Conservation (phyloP, 2,329 filamentous ascomycete species). For the Didymella glomerata region DNA sequence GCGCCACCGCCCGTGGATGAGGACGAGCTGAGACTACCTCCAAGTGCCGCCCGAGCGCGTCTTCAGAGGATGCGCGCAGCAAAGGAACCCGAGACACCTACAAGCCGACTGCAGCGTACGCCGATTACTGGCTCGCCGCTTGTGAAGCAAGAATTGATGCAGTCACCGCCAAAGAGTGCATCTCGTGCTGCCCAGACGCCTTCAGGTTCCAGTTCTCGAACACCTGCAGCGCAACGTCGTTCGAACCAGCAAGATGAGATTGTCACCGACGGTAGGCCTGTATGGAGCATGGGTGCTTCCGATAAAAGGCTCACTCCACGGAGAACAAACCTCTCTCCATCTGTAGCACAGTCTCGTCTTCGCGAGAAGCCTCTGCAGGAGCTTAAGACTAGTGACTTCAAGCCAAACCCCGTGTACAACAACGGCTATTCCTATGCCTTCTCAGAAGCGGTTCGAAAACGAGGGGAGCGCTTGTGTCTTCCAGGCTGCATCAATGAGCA, state of each 20-base stretch:
- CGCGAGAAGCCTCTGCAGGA: conserved; percentile 66
- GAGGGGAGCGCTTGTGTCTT: conserved; percentile 72
- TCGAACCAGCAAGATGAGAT: conserved; percentile 18
- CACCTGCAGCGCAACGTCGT: conserved; percentile 8
- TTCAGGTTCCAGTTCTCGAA: conserved; percentile 9
- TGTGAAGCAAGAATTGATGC: conserved; percentile 28
- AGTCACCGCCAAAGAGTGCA: conserved; percentile 22
- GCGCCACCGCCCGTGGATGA: conserved; percentile 27
- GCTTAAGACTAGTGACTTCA: conserved; percentile 77
- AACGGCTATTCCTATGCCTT: conserved; percentile 77
- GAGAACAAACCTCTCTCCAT: conserved; percentile 12
- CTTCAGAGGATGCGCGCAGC: conserved; percentile 31
- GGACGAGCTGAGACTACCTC: conserved; percentile 27
- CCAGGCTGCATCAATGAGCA: conserved; percentile 76
- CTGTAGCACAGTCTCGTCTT: conserved; percentile 28
- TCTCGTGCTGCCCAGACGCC: conserved; percentile 18
- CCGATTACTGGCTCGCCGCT: conserved; percentile 23
- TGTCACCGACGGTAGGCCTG: conserved; percentile 28
- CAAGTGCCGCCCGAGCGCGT: conserved; percentile 36
- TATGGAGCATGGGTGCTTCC: conserved; percentile 35
- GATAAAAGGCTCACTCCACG: conserved; percentile 23
- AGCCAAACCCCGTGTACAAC: conserved; percentile 77
- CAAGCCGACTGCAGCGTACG: conserved; percentile 19
- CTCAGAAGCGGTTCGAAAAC: conserved; percentile 75
- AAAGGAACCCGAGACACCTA: conserved; percentile 26